Percentiles rank a stretch among this genome's conserved stretches.
phyloP scores from a whole-genome alignment of 1,284 basidiomycete genomes.

The Wolfiporia cocos region DNA sequence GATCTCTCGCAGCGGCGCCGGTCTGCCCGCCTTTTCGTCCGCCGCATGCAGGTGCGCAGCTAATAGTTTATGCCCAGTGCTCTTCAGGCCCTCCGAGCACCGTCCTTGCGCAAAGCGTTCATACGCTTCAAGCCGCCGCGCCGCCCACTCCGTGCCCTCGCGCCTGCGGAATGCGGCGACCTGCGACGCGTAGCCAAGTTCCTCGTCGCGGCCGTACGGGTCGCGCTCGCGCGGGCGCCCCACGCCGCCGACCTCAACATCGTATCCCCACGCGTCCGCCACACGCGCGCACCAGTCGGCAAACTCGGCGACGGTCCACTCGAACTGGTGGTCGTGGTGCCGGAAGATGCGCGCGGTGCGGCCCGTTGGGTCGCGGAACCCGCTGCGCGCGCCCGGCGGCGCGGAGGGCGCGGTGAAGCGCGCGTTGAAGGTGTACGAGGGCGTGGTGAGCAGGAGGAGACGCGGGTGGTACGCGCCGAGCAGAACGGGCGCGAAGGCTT shows the following conservation, averaged over 20 bases:
- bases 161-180: slow-evolving; percentile 62
- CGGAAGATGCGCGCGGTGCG: slow-evolving; percentile 74
- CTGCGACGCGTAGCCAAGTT: slow-evolving; percentile 65
- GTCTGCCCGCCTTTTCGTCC: slow-evolving; percentile 39
- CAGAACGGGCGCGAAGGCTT: slow-evolving; percentile 73
- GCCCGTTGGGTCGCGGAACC: slow-evolving; percentile 67
- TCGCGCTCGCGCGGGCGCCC: slow-evolving; percentile 55
- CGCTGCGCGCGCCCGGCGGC: slow-evolving; percentile 38
- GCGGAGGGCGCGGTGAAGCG: slow-evolving; percentile 70
- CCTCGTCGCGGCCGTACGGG: slow-evolving; percentile 60
- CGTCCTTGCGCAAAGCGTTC: slow-evolving; percentile 28
- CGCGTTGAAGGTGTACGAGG: slow-evolving; percentile 85
- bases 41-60: slow-evolving; percentile 44
- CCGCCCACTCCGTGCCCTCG: slow-evolving; percentile 27
- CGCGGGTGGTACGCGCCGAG: slow-evolving; percentile 82
- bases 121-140: slow-evolving; percentile 31
- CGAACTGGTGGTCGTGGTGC: slow-evolving; percentile 88
- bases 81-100: slow-evolving; percentile 20
- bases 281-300: slow-evolving; percentile 56
- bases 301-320: slow-evolving; percentile 87
- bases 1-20: slow-evolving; percentile 41
- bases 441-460: slow-evolving; percentile 82
- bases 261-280: slow-evolving; percentile 74
- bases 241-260: slow-evolving; percentile 47
- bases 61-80: slow-evolving; percentile 43